phyloP scores from a whole-genome alignment of 148 eudicot species.

The Mesembryanthemum crystallinum region DNA sequence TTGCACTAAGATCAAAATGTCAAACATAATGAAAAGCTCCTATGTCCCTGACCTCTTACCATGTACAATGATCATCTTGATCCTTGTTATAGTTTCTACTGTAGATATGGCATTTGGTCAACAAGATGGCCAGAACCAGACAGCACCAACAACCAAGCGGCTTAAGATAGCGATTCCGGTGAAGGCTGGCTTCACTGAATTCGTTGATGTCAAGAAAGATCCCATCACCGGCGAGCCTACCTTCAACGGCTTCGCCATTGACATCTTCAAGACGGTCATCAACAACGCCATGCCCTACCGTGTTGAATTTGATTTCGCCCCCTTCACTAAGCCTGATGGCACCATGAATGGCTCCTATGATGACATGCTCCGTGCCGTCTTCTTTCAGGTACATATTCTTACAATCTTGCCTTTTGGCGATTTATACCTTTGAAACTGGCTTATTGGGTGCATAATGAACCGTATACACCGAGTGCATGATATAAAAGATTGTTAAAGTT shows the following conservation, averaged over 20 bases:
- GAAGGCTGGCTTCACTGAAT: conserved; percentile 24
- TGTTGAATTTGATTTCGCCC: conserved; percentile 10
- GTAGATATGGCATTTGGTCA: background rate
- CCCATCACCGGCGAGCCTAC: conserved; percentile 5
- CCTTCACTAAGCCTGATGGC: conserved; percentile 21
- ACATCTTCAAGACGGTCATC: conserved; percentile 21
- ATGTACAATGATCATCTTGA: background rate
- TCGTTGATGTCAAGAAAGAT: conserved; percentile 6
- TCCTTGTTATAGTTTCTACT: background rate
- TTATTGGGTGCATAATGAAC: too few relatives aligned
- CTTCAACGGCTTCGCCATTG: conserved; percentile 20
- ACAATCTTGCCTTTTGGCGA: too few relatives aligned
- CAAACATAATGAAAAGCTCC: too few relatives aligned
- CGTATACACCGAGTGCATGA: too few relatives aligned
- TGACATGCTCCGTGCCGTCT: conserved; percentile 26
- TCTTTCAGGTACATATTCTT: conserved; percentile 6
- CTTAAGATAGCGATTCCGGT: conserved; percentile 24
- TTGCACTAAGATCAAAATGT: too few relatives aligned
- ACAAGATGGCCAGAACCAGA: background rate
- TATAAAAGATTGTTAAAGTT: too few relatives aligned
- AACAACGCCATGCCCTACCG: background rate
- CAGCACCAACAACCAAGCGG: background rate
- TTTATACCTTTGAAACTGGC: too few relatives aligned
- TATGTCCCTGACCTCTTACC: too few relatives aligned
- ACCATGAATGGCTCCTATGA: conserved; percentile 29